Evolutionary conservation across 805 yeast species (phyloP), one percentile per base, ranked within the genome.

Genomic region (Debaryomyces tyrocola): DNA sequence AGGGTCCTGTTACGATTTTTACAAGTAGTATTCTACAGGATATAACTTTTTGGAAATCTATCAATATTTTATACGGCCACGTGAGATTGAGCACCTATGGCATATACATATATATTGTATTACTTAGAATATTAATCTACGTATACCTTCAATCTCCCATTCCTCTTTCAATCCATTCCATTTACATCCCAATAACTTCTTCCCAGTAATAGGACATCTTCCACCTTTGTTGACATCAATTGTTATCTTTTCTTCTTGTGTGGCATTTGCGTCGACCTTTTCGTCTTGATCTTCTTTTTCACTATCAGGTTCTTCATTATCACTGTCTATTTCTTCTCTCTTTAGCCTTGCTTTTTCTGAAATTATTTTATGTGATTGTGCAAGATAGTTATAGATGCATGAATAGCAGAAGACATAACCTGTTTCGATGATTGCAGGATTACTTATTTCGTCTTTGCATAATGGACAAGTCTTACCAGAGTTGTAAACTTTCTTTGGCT

Each of bases 391-490:
- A 58, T 81, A 82, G 12, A 91, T 89, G 64, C 98, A 94, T 10
- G 88, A 82, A 64, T 91, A 90, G 64, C 97, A 90, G 55, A 85
- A 87, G 0, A 90, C 96, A 51, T 82, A 84, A 0, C 99, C 99
- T 0, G 98, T 90, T 60, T 91, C 98, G 31, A 92, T 81, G 10
- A 86, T 80, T 0, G 96, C 89, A 3, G 96, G 96, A 56, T 88
- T 90, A 28, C 78, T 78, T 11, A 90, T 79, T 14, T 63, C 70
- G 9, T 80, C 65, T 21, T 77, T 66, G 59, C 98, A 92, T 11
- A 92, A 60, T 1, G 91, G 88, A 65, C 97, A 92, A 2, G 52
- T 38, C 9, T 60, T 58, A 1, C 67, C 66, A 2, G 66, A 60
- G 5, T 27, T 18, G 49, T 63, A 73, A 4, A 46, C 47, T 38